Base-by-base conservation (phyloP, 176 grass and related monocot genomes). In the Cocos nucifera region DNA sequence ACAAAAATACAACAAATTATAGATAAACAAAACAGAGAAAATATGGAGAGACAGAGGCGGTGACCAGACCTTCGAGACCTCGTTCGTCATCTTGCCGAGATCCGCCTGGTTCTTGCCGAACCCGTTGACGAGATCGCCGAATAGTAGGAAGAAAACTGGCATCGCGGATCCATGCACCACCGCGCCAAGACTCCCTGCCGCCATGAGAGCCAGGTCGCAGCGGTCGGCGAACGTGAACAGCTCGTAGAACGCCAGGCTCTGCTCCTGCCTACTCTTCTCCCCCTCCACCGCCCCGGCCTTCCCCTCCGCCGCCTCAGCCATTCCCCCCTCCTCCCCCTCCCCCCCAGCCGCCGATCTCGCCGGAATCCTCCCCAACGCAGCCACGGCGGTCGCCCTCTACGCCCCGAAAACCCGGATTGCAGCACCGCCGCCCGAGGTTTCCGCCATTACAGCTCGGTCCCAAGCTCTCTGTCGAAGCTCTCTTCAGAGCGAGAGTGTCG, bases 101-200 rank as follows among this genome's bases (percentile, higher is more conserved):
- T 98, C 76, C 49, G 77, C 79, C 69, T 92, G 88, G 88, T 92
- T 92, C 81, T 92, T 92, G 49, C 94, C 94, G 70, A 99, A 98
- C 3, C 88, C 87, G 66, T 93, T 92, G 88, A 98, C 87, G 77
- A 98, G 88, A 59, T 89, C 81, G 26, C 94, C 94, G 59, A 98
- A 98, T 17, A 98, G 88, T 17, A 98, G 81, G 84, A 98, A 98
- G 73, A 98, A 98, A 29, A 85, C 80, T 16, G 94, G 94, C 94
- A 98, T 92, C 81, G 94, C 88, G 15, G 94, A 84, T 61, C 94
- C 94, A 67, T 98, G 94, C 48, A 86, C 82, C 2, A 92, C 63
- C 51, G 94, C 87, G 16, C 94, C 94, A 0, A 89, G 56, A 29
- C 73, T 92, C 14, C 94, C 94, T 1, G 77, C 71, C 5, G 74